Evolutionary conservation across 352 stramenopile genomes (phyloP).

Genomic region (Globisporangium cederbergense): DNA sequence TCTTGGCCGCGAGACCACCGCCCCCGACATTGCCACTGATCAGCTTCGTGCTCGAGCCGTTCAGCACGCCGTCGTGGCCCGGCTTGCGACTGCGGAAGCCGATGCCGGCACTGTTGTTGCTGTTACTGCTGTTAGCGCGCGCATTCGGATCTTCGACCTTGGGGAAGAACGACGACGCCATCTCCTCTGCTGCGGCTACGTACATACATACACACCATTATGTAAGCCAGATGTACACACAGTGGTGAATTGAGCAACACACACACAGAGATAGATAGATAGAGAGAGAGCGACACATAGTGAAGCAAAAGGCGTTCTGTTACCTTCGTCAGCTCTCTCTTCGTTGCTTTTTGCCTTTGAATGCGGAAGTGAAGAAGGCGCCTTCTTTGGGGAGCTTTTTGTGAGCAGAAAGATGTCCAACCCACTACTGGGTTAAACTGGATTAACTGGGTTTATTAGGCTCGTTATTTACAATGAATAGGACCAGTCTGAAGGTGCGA

Average conservation of each 20-base stretch:
- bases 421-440: too few species aligned
- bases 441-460: too few species aligned
- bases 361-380: conserved; percentile 5
- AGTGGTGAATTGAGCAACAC: background rate
- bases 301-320: background rate
- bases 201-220: background rate
- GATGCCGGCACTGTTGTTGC: background rate
- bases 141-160: conserved; percentile 16
- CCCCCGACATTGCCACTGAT: background rate
- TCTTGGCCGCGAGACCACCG: conserved; percentile 26
- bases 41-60: conserved; percentile 17
- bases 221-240: background rate
- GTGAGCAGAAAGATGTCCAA: background rate
- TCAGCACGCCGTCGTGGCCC: conserved; percentile 14
- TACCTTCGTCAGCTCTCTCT: background rate
- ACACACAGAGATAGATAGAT: background rate
- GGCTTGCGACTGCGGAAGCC: conserved; percentile 18
- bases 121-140: background rate
- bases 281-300: background rate
- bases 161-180: conserved; percentile 17
- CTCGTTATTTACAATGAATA: too few species aligned
- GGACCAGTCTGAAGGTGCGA: too few species aligned
- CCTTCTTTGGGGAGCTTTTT: background rate
- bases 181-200: background rate
- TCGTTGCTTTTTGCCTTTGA: background rate